These are phyloP conservation scores for Pyropia yezoensis DNA, from an alignment of 23 red algal genomes.

Conservation along the genomic window DNA sequence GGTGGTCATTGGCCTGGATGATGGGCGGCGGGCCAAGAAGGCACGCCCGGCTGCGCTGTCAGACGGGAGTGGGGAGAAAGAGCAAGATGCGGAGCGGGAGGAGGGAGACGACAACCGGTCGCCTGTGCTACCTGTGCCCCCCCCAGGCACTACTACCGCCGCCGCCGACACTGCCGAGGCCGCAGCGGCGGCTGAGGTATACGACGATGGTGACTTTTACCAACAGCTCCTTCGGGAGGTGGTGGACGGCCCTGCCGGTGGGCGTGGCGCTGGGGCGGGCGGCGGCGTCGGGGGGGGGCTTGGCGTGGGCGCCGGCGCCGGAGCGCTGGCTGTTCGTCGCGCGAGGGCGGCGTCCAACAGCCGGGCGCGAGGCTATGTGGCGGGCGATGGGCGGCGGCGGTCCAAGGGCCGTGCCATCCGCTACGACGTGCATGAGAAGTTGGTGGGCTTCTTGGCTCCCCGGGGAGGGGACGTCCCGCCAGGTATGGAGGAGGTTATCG, in stretches of 20 bases:
- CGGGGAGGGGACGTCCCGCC: constrained; percentile 19
- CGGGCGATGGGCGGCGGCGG: constrained; percentile 13
- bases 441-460: constrained; percentile 72
- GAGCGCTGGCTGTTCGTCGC: neutral
- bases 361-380: neutral
- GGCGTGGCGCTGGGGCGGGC: constrained; percentile 14
- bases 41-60: too few species aligned
- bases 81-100: too few species aligned
- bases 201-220: constrained; percentile 64
- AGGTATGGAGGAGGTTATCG: constrained; percentile 50
- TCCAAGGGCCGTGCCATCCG: constrained; percentile 38
- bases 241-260: constrained; percentile 19
- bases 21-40: too few species aligned
- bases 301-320: neutral
- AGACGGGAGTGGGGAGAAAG: too few species aligned
- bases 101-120: too few species aligned
- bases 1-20: too few species aligned
- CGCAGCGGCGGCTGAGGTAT: constrained; percentile 4
- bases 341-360: neutral
- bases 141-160: too few species aligned
- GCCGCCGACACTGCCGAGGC: too few species aligned
- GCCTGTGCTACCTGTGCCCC: too few species aligned
- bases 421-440: constrained; percentile 67
- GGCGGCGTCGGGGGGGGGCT: constrained; percentile 6
- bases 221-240: constrained; percentile 43